These are phyloP conservation scores for Cladorrhinum sp. DNA, from an alignment of 2,329 filamentous ascomycete species.

Conservation along the genomic window DNA sequence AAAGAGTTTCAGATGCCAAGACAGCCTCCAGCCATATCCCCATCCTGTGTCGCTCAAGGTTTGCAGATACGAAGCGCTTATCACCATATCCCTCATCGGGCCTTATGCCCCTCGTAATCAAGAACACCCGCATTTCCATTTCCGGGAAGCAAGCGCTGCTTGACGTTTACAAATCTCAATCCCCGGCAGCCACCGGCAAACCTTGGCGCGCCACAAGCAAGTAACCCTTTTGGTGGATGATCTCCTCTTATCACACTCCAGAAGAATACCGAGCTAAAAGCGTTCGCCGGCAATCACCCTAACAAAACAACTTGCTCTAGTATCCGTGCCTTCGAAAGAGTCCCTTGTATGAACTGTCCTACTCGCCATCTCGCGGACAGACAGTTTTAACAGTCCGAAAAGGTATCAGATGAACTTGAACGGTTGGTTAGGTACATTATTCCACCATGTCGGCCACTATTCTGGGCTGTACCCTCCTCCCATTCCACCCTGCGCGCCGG, in stretches of 20 bases:
- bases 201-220: too few relatives aligned
- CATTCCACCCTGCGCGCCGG: slow-evolving; percentile 6
- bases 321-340: slow-evolving; percentile 11
- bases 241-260: slow-evolving; percentile 13
- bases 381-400: slow-evolving; percentile 12
- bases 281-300: not conserved
- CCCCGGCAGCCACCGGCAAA: too few relatives aligned
- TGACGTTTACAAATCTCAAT: too few relatives aligned
- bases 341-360: slow-evolving; percentile 6
- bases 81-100: too few relatives aligned
- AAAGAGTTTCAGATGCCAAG: not conserved
- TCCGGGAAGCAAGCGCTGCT: too few relatives aligned
- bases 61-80: too few relatives aligned
- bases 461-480: slow-evolving; percentile 8
- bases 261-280: slow-evolving; percentile 12
- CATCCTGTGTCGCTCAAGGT: too few relatives aligned
- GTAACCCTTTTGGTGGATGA: too few relatives aligned
- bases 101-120: too few relatives aligned
- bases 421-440: slow-evolving; percentile 15
- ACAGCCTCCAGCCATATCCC: too few relatives aligned
- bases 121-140: too few relatives aligned
- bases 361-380: not conserved
- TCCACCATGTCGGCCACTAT: slow-evolving; percentile 7
- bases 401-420: slow-evolving; percentile 5
- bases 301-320: slow-evolving; percentile 10